Conservation (phyloP, 345 rosid species). For the sweet orange (Citrus sinensis) region DVS_A1.0 CM039162.1:30465501-30466000, state of each 20-base stretch:
- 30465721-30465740: not conserved
- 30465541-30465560: not conserved
- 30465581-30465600: not conserved
- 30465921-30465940: too few species aligned
- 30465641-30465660: not conserved
- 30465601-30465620: too few species aligned
- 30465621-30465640: too few species aligned
- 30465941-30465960: too few species aligned
- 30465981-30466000: too few species aligned
- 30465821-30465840: too few species aligned
- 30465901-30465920: too few species aligned
- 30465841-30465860: too few species aligned
- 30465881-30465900: too few species aligned
- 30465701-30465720: not conserved
- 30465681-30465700: not conserved
- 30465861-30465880: too few species aligned
- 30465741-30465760: not conserved
- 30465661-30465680: not conserved
- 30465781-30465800: too few species aligned
- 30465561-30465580: not conserved
- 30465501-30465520: not conserved
- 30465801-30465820: not conserved
- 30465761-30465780: not conserved
- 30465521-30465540: not conserved
- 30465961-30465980: too few species aligned